These are phyloP conservation scores for Pezicula radicicola DNA, from an alignment of 2,329 filamentous ascomycete genomes.

Conservation along the genomic window DNA sequence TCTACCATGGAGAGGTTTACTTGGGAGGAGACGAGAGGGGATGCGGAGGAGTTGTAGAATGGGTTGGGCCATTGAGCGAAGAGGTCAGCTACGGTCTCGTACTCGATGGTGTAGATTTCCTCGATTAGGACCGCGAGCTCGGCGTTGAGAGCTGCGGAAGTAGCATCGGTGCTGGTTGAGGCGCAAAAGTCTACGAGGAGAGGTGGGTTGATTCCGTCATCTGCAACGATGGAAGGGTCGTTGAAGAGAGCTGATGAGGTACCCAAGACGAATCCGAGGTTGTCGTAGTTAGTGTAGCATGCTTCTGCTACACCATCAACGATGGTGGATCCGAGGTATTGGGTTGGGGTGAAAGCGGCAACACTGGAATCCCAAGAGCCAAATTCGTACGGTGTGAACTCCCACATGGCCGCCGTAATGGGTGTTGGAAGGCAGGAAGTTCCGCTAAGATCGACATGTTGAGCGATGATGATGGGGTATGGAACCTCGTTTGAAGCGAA, in stretches of 20 bases:
- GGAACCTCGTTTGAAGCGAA: slow-evolving; percentile 9
- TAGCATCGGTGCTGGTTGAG: not conserved
- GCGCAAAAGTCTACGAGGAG: slow-evolving; percentile 8
- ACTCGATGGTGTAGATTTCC: slow-evolving; percentile 20
- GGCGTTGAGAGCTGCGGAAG: not conserved
- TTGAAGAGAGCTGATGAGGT: slow-evolving; percentile 39
- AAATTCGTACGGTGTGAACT: slow-evolving; percentile 43
- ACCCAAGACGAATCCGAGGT: slow-evolving; percentile 41
- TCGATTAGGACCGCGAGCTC: slow-evolving; percentile 16
- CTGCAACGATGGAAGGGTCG: slow-evolving; percentile 11
- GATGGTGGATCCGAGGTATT: slow-evolving; percentile 38
- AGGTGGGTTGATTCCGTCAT: slow-evolving; percentile 9
- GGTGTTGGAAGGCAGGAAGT: slow-evolving; percentile 10
- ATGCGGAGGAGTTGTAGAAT: slow-evolving; percentile 35
- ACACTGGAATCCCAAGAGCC: slow-evolving; percentile 41
- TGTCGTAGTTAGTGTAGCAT: slow-evolving; percentile 43
- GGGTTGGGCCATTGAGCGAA: slow-evolving; percentile 35
- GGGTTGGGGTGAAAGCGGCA: slow-evolving; percentile 33
- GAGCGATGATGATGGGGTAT: slow-evolving; percentile 17
- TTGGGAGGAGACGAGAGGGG: slow-evolving; percentile 23
- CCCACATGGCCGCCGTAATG: slow-evolving; percentile 34
- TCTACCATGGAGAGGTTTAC: slow-evolving; percentile 36
- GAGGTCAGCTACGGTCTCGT: slow-evolving; percentile 21
- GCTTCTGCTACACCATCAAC: slow-evolving; percentile 31
- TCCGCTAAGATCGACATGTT: slow-evolving; percentile 11